Evolutionary conservation across 1,284 basidiomycete species (phyloP), one percentile per base, ranked within the genome.

Genomic region (Ustanciosporium gigantosporum): DNA sequence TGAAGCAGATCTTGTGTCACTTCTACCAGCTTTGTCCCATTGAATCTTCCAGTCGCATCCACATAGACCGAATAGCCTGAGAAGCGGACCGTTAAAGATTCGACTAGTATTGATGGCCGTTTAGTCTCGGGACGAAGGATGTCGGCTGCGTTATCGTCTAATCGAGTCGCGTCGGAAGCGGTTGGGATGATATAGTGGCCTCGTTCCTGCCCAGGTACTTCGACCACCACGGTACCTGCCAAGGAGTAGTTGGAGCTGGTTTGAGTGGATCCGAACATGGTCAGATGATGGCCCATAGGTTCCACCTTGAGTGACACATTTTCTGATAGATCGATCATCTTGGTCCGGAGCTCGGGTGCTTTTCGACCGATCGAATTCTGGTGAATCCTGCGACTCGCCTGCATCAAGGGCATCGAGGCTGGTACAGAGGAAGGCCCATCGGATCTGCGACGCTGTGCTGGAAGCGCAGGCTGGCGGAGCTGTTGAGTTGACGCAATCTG

Each of bases 191-290:
- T 16, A 34, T 37, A 22, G 25, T 8, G 22, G 7, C 22, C 17
- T 14, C 25, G 9, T 27, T 5, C 9, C 6, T 37, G 20, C 7
- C 36, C 20, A 22, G 59, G 59, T 2, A 62, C 45, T 27, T 62
- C 41, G 31, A 74, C 41, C 17, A 65, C 48, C 16, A 73, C 57
- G 17, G 44, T 57, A 17, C 73, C 72, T 4, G 72, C 72, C 15
- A 76, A 50, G n/a, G 73, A 77, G 43, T 77, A 77, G 34, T 74
- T 76, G 35, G 68, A 66, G 34, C 68, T 68, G 5, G 74, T 70
- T 45, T 77, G 74, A 27, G 73, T 66, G 21, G 74, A 70, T 19
- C 75, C 75, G 41, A 77, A 77, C 75, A 77, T 77, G 47, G 58
- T 61, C 45, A 77, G 50, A 13, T 41, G 44, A 22, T 71, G 69